These are phyloP conservation scores for Ajuga reptans DNA, from an alignment of 305 asterid species.

Conservation along the genomic window DNA sequence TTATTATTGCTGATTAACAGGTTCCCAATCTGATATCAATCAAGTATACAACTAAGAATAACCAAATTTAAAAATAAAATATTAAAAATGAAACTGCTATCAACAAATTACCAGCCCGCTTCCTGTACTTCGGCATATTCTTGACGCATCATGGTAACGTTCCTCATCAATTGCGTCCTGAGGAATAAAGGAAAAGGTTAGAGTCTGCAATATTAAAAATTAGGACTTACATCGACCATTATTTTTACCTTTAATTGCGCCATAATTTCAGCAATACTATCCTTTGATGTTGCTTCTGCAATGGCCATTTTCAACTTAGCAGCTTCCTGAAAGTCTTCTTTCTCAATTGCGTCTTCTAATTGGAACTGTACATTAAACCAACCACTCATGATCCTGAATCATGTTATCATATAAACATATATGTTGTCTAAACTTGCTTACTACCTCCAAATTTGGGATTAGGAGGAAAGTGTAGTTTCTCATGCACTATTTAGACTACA, in stretches of 20 bases:
- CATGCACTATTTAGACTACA: not conserved
- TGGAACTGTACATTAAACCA: constrained; percentile 56
- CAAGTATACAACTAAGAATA: constrained; percentile 6
- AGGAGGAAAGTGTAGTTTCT: not conserved
- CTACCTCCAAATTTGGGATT: constrained; percentile 1
- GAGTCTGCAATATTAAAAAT: constrained; percentile 11
- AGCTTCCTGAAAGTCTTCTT: constrained; percentile 87
- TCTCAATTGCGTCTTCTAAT: constrained; percentile 85
- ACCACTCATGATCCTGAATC: constrained; percentile 3
- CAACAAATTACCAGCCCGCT: constrained; percentile 78
- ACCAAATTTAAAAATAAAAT: not conserved
- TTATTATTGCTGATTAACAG: not conserved
- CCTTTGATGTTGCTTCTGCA: constrained; percentile 64
- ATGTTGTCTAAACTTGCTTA: constrained; percentile 2
- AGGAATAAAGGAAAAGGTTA: constrained; percentile 15
- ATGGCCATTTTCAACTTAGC: constrained; percentile 65
- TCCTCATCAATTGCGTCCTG: constrained; percentile 75
- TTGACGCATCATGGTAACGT: constrained; percentile 89
- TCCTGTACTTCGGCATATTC: constrained; percentile 69
- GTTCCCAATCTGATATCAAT: not conserved
- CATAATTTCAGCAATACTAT: constrained; percentile 74
- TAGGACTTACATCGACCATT: constrained; percentile 14
- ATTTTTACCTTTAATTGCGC: constrained; percentile 54
- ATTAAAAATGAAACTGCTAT: constrained; percentile 6
- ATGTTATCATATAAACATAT: constrained; percentile 10